A percentile compares a stretch with the other conserved stretches of the same genome.
Conservation (phyloP, 2,329 filamentous ascomycete genomes). For the Knufia fluminis region DNA sequence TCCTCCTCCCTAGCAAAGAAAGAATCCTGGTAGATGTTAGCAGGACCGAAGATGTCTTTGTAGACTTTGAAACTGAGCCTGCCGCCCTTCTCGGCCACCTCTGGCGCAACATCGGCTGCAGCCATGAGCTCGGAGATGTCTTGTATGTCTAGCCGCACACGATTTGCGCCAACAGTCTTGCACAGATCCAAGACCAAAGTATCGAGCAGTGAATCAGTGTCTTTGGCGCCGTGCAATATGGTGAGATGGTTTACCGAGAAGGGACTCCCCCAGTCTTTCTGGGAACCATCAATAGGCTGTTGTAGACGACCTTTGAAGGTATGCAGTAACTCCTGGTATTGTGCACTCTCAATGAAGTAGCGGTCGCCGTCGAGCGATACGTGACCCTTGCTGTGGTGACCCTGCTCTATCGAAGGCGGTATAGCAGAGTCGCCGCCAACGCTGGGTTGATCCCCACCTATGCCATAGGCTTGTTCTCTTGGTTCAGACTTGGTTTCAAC, state of each 20-base stretch:
- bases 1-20: background rate
- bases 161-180: slow-evolving; percentile 40
- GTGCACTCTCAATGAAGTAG: slow-evolving; percentile 18
- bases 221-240: slow-evolving; percentile 50
- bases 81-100: slow-evolving; percentile 12
- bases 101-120: slow-evolving; percentile 9
- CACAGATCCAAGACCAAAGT: slow-evolving; percentile 56
- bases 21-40: background rate
- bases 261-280: slow-evolving; percentile 24
- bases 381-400: background rate
- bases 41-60: slow-evolving; percentile 7
- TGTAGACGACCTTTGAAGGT: slow-evolving; percentile 19
- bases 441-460: background rate
- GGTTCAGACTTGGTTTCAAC: background rate
- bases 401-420: background rate
- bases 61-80: slow-evolving; percentile 22
- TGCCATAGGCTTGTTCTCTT: background rate
- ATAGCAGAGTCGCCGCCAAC: background rate
- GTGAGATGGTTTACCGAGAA: slow-evolving; percentile 41
- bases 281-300: slow-evolving; percentile 23
- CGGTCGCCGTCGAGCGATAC: background rate
- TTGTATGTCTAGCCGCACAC: slow-evolving; percentile 37
- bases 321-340: slow-evolving; percentile 19
- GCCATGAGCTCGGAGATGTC: slow-evolving; percentile 36
- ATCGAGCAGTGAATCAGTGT: slow-evolving; percentile 47